A percentile compares a stretch with the other conserved stretches of the same genome.
phyloP scores from a whole-genome alignment of 1,284 basidiomycete species.

The Ustilago trichophora region DNA sequence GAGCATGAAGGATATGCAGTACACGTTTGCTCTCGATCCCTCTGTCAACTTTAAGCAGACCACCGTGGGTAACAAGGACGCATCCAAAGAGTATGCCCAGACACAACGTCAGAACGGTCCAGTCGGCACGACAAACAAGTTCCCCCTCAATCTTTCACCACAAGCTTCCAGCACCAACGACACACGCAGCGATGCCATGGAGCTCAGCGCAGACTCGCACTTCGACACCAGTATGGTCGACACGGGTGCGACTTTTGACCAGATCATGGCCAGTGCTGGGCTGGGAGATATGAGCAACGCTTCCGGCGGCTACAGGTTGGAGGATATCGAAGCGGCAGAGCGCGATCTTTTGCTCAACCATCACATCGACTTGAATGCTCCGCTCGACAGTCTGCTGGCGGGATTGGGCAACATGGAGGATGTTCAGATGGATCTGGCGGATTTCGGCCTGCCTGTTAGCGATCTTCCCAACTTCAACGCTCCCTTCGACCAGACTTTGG shows the following conservation, averaged over 20 bases:
- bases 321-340: constrained; percentile 52
- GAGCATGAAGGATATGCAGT: constrained; percentile 47
- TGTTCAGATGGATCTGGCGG: constrained; percentile 44
- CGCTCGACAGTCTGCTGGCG: constrained; percentile 44
- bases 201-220: constrained; percentile 5
- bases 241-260: constrained; percentile 17
- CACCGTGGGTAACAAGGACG: constrained; percentile 35
- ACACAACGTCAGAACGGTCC: constrained; percentile 29
- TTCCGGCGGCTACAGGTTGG: constrained; percentile 33
- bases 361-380: constrained; percentile 50
- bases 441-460: constrained; percentile 25
- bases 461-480: constrained; percentile 43
- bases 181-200: constrained; percentile 15
- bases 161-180: constrained; percentile 12
- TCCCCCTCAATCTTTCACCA: constrained; percentile 31
- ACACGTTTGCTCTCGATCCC: constrained; percentile 36
- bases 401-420: constrained; percentile 47
- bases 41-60: constrained; percentile 47
- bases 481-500: constrained; percentile 32
- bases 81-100: constrained; percentile 26
- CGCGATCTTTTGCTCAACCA: constrained; percentile 44
- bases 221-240: constrained; percentile 12
- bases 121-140: constrained; percentile 40
- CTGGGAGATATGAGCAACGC: constrained; percentile 6
- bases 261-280: constrained; percentile 36